These are phyloP conservation scores for Trypanosoma conorhini DNA, from an alignment of 208 protist genomes.

Conservation along the genomic window DNA sequence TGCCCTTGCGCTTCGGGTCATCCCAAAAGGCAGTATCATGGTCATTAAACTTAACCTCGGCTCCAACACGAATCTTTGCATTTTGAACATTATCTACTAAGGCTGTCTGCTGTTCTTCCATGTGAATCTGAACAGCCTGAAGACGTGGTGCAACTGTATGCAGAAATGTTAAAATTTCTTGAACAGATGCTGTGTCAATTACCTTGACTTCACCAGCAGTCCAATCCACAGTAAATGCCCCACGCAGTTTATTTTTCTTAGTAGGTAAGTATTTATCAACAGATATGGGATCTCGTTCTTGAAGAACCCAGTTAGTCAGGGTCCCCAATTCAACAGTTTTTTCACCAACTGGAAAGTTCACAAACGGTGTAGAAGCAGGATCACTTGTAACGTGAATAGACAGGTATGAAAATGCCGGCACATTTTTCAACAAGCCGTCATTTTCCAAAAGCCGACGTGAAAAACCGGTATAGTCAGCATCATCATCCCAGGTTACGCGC, in stretches of 20 bases:
- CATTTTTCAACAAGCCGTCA: constrained; percentile 78
- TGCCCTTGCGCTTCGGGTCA: constrained; percentile 54
- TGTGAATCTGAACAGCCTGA: constrained; percentile 84
- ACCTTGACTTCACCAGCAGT: constrained; percentile 83
- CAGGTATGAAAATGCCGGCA: constrained; percentile 88
- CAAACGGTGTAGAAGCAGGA: constrained; percentile 39
- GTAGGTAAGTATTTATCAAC: constrained; percentile 51
- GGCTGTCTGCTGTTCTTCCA: constrained; percentile 84
- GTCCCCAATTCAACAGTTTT: constrained; percentile 56
- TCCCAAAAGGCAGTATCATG: constrained; percentile 86
- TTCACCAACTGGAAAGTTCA: constrained; percentile 42
- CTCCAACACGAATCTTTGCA: constrained; percentile 70
- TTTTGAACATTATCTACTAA: constrained; percentile 68
- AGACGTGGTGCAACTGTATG: constrained; percentile 79
- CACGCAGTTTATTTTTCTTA: constrained; percentile 15
- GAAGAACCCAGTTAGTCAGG: constrained; percentile 77
- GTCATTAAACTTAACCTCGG: constrained; percentile 77
- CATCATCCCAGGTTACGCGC: constrained; percentile 89
- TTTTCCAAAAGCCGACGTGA: constrained; percentile 87
- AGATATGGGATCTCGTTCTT: constrained; percentile 64
- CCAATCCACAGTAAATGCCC: constrained; percentile 87
- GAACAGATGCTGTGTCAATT: constrained; percentile 84
- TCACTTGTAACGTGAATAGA: constrained; percentile 88
- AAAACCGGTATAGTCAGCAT: constrained; percentile 85
- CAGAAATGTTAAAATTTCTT: constrained; percentile 90